Conservation (phyloP, 441 rosid genomes). For the Breynia disticha region DNA sequence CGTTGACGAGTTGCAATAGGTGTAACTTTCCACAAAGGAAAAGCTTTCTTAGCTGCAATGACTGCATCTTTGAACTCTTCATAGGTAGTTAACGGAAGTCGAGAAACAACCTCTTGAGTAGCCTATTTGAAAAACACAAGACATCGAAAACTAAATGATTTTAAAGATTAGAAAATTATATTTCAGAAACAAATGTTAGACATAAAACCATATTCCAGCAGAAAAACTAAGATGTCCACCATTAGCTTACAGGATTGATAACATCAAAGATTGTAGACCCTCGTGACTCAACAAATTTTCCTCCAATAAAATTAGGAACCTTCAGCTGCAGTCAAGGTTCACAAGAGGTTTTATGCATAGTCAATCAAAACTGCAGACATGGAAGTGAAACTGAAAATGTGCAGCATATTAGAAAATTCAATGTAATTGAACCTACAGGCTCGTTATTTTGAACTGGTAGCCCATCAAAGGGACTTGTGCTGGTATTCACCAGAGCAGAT, state of each 20-base stretch:
- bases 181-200: neutral
- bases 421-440: slow-evolving; percentile 21
- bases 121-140: slow-evolving; percentile 24
- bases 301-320: slow-evolving; percentile 51
- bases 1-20: slow-evolving; percentile 43
- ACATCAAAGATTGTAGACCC: slow-evolving; percentile 34
- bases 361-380: slow-evolving; percentile 4
- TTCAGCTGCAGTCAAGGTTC: slow-evolving; percentile 18
- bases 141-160: no score
- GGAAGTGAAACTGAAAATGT: neutral
- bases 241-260: slow-evolving; percentile 51
- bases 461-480: slow-evolving; percentile 17
- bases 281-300: slow-evolving; percentile 37
- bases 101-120: slow-evolving; percentile 51
- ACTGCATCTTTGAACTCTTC: slow-evolving; percentile 60
- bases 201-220: no score
- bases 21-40: slow-evolving; percentile 43
- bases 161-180: neutral
- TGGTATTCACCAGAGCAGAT: slow-evolving; percentile 21
- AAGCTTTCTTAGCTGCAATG: slow-evolving; percentile 46
- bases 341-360: neutral
- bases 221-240: neutral
- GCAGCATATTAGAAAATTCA: slow-evolving; percentile 2
- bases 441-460: slow-evolving; percentile 21
- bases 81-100: slow-evolving; percentile 39